phyloP scores from a whole-genome alignment of 371 early-diverging fungal genomes.

The Mucor velutinosus region DNA sequence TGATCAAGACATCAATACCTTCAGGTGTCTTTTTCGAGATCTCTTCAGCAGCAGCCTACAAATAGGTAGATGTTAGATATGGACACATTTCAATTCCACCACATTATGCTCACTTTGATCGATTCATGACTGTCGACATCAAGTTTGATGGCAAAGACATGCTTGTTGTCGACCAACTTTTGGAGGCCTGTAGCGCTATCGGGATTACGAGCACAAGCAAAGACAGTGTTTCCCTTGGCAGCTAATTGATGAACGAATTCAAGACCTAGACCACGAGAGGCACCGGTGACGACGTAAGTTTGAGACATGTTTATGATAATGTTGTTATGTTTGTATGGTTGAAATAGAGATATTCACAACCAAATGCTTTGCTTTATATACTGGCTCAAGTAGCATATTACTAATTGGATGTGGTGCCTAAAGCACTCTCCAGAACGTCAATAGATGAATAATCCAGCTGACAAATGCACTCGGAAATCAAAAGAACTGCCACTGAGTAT shows the following conservation, averaged over 20 bases:
- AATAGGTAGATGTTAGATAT: too few species aligned
- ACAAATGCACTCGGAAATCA: too few species aligned
- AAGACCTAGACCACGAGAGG: conserved; percentile 43
- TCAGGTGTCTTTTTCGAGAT: conserved; percentile 17
- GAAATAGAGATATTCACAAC: too few species aligned
- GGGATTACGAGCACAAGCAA: conserved; percentile 45
- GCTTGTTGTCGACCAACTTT: conserved; percentile 28
- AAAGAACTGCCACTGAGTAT: too few species aligned
- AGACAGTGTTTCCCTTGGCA: conserved; percentile 30
- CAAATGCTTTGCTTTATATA: too few species aligned
- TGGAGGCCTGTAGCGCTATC: conserved; percentile 19
- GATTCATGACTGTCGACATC: conserved; percentile 28
- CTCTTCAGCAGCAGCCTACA: conserved; percentile 26
- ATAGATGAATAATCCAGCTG: too few species aligned
- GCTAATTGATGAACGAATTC: conserved; percentile 47
- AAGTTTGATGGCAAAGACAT: conserved; percentile 29
- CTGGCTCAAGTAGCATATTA: too few species aligned
- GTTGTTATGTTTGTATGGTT: too few species aligned
- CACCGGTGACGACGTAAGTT: conserved; percentile 21
- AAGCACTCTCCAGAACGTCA: too few species aligned
- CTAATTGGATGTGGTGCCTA: too few species aligned
- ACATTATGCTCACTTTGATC: conserved; percentile 23
- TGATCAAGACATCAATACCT: conserved; percentile 37
- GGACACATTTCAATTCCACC: too few species aligned
- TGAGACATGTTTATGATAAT: not conserved